These are phyloP conservation scores for Talaromyces sp. DNA, from an alignment of 2,329 filamentous ascomycete genomes.

Conservation along the genomic window DNA sequence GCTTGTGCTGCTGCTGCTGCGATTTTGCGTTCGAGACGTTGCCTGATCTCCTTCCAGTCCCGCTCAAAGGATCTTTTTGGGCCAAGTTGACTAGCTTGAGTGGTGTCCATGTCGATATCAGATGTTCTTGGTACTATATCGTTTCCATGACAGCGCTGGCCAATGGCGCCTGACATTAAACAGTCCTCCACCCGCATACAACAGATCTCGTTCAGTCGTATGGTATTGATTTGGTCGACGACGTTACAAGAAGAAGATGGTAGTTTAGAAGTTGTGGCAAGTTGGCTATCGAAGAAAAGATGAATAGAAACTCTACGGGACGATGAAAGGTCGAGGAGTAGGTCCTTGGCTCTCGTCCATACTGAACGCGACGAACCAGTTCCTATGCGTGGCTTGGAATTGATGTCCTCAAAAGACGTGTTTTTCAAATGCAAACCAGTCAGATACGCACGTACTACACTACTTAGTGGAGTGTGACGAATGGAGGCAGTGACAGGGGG, in stretches of 20 bases:
- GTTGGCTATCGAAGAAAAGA: neutral
- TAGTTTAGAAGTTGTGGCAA: neutral
- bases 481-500: slow-evolving; percentile 3
- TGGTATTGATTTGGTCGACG: neutral
- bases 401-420: neutral
- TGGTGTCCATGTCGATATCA: slow-evolving; percentile 5
- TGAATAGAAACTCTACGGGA: neutral
- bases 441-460: neutral
- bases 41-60: slow-evolving; percentile 12
- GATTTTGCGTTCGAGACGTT: slow-evolving; percentile 10
- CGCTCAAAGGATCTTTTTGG: slow-evolving; percentile 9
- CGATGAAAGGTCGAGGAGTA: neutral
- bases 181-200: neutral
- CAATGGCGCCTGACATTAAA: slow-evolving; percentile 6
- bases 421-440: neutral
- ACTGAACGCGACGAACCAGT: neutral
- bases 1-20: slow-evolving; percentile 9
- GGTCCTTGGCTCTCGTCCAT: neutral
- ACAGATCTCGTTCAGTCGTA: neutral
- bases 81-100: neutral
- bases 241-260: neutral
- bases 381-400: neutral
- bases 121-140: neutral
- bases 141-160: slow-evolving; percentile 3
- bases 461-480: slow-evolving; percentile 2